These are phyloP conservation scores for Suillus lakei DNA, from an alignment of 768 basidiomycete genomes.

Conservation along the genomic window DNA sequence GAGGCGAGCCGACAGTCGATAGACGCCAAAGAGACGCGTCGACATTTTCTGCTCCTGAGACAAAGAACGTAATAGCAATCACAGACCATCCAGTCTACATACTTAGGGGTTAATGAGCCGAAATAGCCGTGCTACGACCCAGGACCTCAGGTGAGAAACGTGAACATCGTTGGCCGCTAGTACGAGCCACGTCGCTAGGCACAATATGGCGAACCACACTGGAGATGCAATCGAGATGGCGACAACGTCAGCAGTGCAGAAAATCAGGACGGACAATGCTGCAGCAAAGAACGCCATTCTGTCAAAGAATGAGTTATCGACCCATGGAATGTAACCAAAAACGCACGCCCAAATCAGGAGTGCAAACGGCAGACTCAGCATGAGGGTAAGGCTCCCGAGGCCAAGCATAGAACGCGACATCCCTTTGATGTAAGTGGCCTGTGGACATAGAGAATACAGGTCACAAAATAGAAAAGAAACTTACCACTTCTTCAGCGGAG, in stretches of 20 bases:
- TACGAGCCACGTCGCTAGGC: not conserved
- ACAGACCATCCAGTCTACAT: no score
- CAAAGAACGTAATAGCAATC: no score
- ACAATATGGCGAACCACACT: not conserved
- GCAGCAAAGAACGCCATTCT: not conserved
- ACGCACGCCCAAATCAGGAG: constrained; percentile 36
- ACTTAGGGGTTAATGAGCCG: no score
- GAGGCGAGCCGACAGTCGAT: no score
- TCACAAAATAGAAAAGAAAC: not conserved
- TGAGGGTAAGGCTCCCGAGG: constrained; percentile 26
- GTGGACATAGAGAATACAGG: not conserved
- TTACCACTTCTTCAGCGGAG: constrained; percentile 11
- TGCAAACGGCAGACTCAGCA: constrained; percentile 38
- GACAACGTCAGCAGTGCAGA: not conserved
- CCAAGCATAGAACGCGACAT: not conserved
- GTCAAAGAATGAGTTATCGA: not conserved
- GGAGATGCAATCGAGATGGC: not conserved
- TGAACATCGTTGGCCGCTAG: not conserved
- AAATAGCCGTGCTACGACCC: not conserved
- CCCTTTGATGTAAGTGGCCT: not conserved
- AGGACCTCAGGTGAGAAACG: not conserved
- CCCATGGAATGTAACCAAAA: not conserved
- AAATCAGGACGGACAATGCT: not conserved
- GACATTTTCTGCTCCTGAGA: no score
- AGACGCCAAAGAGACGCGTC: no score